Conservation (phyloP, 768 basidiomycete species). For the Filobasidium floriforme region DNA sequence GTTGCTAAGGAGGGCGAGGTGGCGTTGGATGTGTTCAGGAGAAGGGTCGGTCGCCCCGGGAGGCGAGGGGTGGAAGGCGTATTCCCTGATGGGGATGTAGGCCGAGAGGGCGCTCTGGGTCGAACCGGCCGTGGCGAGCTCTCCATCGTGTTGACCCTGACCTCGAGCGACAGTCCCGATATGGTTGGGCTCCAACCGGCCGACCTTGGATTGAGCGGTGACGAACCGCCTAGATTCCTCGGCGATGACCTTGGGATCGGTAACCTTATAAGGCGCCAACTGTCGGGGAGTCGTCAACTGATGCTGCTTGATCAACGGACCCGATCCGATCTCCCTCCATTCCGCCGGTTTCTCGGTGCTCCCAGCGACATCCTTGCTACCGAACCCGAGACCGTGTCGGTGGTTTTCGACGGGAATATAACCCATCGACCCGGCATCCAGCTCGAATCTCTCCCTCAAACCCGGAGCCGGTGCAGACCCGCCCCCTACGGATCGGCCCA, state of each 20-base stretch:
- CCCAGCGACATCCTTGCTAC: too few species aligned
- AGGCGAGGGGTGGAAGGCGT: conserved; percentile 18
- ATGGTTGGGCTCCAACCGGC: neutral
- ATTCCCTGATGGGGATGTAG: conserved; percentile 18
- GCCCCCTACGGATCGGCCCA: conserved; percentile 2
- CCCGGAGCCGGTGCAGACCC: neutral
- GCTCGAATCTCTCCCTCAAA: neutral
- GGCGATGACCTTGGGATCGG: conserved; percentile 4
- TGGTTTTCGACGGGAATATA: neutral
- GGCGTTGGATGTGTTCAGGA: conserved; percentile 14
- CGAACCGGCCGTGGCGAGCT: neutral
- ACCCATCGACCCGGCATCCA: neutral
- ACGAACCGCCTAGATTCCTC: conserved; percentile 1
- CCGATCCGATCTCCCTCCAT: conserved; percentile 10
- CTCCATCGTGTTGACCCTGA: neutral
- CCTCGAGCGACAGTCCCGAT: too few species aligned
- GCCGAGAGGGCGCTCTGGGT: conserved; percentile 12
- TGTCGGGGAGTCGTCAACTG: conserved; percentile 12
- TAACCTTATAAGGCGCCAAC: conserved; percentile 10
- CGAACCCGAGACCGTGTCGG: neutral
- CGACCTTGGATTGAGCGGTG: neutral
- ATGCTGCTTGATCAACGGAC: conserved; percentile 9
- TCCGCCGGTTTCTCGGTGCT: neutral
- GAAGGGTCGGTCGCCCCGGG: conserved; percentile 11
- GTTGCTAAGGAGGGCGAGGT: conserved; percentile 19